Percentiles rank a stretch among this genome's conserved stretches.
Evolutionary conservation across 2,329 filamentous ascomycete genomes (phyloP).

Genomic region (Talaromyces sp.): DNA sequence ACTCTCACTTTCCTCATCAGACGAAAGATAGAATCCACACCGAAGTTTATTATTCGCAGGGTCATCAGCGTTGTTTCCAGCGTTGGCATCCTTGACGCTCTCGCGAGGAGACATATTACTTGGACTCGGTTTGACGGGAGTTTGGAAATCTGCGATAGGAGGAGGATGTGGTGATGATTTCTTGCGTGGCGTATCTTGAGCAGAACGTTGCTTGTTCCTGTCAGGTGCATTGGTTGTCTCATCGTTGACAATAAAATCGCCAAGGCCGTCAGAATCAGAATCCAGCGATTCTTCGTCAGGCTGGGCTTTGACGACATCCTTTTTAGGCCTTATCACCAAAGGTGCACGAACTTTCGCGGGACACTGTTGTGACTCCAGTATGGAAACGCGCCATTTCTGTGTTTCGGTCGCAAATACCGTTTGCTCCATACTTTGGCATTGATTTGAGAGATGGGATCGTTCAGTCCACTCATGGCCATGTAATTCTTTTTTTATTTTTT

Average conservation of each 20-base stretch:
- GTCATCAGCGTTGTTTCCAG: neutral
- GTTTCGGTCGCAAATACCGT: conserved; percentile 57
- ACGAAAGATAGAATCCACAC: conserved; percentile 9
- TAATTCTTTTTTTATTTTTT: conserved; percentile 54
- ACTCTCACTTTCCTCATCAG: conserved; percentile 5
- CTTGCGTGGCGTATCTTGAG: neutral
- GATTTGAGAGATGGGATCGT: conserved; percentile 48
- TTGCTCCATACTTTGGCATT: conserved; percentile 58
- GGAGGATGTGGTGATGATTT: neutral
- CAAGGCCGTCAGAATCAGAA: conserved; percentile 25
- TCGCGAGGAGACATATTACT: neutral
- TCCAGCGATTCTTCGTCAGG: conserved; percentile 31
- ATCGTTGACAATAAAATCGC: conserved; percentile 28
- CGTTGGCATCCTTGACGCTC: neutral
- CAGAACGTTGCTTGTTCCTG: neutral
- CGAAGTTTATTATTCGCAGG: conserved; percentile 3
- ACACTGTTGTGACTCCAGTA: conserved; percentile 33
- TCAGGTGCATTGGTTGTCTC: conserved; percentile 3
- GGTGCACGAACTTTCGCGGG: conserved; percentile 22
- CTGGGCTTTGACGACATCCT: neutral
- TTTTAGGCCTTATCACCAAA: neutral
- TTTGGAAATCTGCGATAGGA: neutral
- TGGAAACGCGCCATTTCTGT: conserved; percentile 40
- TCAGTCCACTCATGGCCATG: conserved; percentile 50
- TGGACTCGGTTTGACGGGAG: neutral